Conservation (phyloP, 371 early-diverging fungal species). For the Mortierella sp. region DNA sequence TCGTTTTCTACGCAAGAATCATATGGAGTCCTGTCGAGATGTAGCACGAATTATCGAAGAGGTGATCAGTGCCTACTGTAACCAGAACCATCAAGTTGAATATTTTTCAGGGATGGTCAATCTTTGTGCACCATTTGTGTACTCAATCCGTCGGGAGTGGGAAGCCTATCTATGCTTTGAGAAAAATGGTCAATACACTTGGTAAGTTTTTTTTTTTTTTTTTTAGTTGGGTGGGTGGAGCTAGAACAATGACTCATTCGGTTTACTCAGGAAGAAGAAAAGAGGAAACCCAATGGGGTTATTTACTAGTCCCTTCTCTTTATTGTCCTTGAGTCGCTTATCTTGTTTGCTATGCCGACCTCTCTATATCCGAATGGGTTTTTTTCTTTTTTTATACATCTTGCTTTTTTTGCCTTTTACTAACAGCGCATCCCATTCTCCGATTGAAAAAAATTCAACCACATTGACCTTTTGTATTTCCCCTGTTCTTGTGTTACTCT, state of each 20-base stretch:
- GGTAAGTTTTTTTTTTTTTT: slow-evolving; percentile 56
- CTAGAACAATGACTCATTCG: too few species aligned
- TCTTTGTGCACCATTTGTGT: slow-evolving; percentile 85
- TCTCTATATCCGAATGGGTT: not conserved
- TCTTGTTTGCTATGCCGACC: not conserved
- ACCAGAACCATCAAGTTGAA: slow-evolving; percentile 75
- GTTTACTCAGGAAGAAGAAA: not conserved
- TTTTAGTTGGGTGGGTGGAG: too few species aligned
- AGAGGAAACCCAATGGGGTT: not conserved
- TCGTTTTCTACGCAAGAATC: slow-evolving; percentile 64
- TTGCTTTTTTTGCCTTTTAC: not conserved
- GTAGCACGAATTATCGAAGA: slow-evolving; percentile 67
- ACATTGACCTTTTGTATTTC: not conserved
- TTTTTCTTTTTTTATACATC: not conserved
- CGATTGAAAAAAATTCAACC: slow-evolving; percentile 5
- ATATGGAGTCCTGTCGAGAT: slow-evolving; percentile 17
- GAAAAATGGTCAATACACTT: slow-evolving; percentile 66
- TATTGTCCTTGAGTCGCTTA: not conserved
- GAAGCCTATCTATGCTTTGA: slow-evolving; percentile 86
- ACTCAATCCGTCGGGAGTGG: slow-evolving; percentile 71
- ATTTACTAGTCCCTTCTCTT: not conserved
- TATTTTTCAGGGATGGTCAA: slow-evolving; percentile 78
- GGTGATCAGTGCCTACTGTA: slow-evolving; percentile 83
- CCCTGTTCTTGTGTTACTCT: slow-evolving; percentile 11
- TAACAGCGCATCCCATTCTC: not conserved